phyloP scores from a whole-genome alignment of 2,329 filamentous ascomycete genomes.

The Thermoascus crustaceus region DNA sequence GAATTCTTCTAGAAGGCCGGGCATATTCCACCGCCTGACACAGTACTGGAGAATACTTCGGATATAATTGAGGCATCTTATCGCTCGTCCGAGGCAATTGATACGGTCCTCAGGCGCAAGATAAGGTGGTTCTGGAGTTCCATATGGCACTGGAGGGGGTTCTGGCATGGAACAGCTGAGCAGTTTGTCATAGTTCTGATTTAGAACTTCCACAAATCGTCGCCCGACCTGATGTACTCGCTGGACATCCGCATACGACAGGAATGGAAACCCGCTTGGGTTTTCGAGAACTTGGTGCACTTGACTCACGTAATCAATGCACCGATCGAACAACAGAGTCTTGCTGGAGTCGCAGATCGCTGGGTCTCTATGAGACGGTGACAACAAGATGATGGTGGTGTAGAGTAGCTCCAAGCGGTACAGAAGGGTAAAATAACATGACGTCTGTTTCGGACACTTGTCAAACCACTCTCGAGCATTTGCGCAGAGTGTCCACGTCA shows the following conservation, averaged over 20 bases:
- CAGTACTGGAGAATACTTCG: conserved; percentile 26
- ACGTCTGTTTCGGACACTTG: conserved; percentile 58
- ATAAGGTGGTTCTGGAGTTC: conserved; percentile 24
- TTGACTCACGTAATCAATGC: conserved; percentile 69
- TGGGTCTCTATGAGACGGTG: conserved; percentile 67
- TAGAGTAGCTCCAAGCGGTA: conserved; percentile 87
- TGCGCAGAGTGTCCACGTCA: conserved; percentile 33
- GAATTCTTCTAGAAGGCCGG: conserved; percentile 23
- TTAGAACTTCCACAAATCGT: conserved; percentile 50
- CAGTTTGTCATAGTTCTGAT: conserved; percentile 43
- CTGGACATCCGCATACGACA: conserved; percentile 82
- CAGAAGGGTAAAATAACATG: conserved; percentile 59
- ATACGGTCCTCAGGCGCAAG: conserved; percentile 24
- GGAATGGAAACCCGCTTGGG: conserved; percentile 54
- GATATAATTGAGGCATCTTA: conserved; percentile 24
- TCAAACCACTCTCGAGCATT: conserved; percentile 72
- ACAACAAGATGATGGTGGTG: conserved; percentile 82
- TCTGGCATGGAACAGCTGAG: conserved; percentile 23
- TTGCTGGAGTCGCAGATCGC: conserved; percentile 66
- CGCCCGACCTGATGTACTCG: conserved; percentile 64
- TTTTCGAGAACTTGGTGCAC: conserved; percentile 61
- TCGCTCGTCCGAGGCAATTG: conserved; percentile 25
- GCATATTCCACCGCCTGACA: conserved; percentile 27
- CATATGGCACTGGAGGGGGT: conserved; percentile 21
- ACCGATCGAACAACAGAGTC: conserved; percentile 76